These are phyloP conservation scores for Chrysoporthe austroafricana DNA, from an alignment of 2,329 filamentous ascomycete genomes.

Conservation along the genomic window DNA sequence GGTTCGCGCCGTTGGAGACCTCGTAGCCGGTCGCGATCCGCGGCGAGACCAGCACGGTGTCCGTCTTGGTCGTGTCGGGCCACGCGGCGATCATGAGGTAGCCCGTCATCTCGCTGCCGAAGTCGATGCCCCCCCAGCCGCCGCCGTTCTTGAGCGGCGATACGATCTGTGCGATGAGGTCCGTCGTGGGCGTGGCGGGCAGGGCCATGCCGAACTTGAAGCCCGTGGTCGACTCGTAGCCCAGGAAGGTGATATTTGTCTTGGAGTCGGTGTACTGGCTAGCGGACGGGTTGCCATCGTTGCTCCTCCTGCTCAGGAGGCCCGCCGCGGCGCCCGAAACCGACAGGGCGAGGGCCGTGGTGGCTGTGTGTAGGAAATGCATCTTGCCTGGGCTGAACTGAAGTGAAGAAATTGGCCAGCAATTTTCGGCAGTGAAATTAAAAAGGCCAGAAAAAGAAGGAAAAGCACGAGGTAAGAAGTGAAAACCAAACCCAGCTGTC, in stretches of 20 bases:
- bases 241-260: conserved; percentile 28
- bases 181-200: conserved; percentile 21
- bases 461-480: background rate
- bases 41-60: conserved; percentile 42
- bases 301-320: conserved; percentile 4
- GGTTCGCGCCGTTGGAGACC: conserved; percentile 44
- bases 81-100: conserved; percentile 52
- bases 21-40: conserved; percentile 43
- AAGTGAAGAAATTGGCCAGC: background rate
- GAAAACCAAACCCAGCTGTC: no score
- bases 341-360: conserved; percentile 17
- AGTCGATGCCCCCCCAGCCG: conserved; percentile 29
- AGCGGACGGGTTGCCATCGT: conserved; percentile 20
- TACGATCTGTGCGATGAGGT: conserved; percentile 29
- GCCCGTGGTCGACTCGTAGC: conserved; percentile 22
- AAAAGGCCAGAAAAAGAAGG: background rate
- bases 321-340: conserved; percentile 16
- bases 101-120: conserved; percentile 27
- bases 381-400: conserved; percentile 12
- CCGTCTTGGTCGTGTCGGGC: conserved; percentile 43
- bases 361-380: conserved; percentile 14
- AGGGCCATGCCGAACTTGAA: conserved; percentile 29
- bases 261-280: conserved; percentile 24
- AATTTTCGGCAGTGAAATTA: background rate
- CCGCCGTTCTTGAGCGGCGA: conserved; percentile 27